These are phyloP conservation scores for Arthrinium puccinioides DNA, from an alignment of 2,329 filamentous ascomycete genomes.

Conservation along the genomic window DNA sequence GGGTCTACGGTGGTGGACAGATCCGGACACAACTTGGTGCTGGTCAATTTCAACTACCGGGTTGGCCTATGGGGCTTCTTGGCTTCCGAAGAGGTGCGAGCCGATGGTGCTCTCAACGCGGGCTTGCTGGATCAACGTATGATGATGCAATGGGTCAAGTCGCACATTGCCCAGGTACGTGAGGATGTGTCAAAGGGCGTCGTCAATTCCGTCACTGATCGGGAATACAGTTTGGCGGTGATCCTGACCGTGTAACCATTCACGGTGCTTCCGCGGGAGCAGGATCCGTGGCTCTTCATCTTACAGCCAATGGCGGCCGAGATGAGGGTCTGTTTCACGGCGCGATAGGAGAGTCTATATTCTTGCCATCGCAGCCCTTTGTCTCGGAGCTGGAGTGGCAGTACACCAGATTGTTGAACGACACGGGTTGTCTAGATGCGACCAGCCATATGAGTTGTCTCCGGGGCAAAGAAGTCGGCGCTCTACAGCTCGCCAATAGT, in stretches of 20 bases:
- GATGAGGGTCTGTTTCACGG: conserved; percentile 38
- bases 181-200: background rate
- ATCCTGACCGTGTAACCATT: conserved; percentile 51
- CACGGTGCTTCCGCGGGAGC: conserved; percentile 56
- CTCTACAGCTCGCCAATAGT: conserved; percentile 33
- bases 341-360: conserved; percentile 38
- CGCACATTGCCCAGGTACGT: conserved; percentile 43
- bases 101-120: conserved; percentile 52
- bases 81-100: conserved; percentile 45
- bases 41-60: conserved; percentile 57
- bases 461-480: conserved; percentile 22
- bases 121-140: conserved; percentile 58
- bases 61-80: conserved; percentile 58
- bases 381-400: conserved; percentile 40
- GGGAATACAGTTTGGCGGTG: conserved; percentile 43
- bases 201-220: background rate
- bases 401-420: conserved; percentile 29
- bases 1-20: conserved; percentile 36
- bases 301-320: conserved; percentile 35
- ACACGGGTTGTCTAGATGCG: conserved; percentile 27
- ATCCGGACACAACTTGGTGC: conserved; percentile 39
- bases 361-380: conserved; percentile 40
- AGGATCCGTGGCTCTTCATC: conserved; percentile 47
- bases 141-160: conserved; percentile 53
- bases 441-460: conserved; percentile 33